Percentiles rank a stretch among this genome's conserved stretches.
phyloP scores from a whole-genome alignment of 192 early-diverging fungal genomes.

The Coemansia asiatica region DNA sequence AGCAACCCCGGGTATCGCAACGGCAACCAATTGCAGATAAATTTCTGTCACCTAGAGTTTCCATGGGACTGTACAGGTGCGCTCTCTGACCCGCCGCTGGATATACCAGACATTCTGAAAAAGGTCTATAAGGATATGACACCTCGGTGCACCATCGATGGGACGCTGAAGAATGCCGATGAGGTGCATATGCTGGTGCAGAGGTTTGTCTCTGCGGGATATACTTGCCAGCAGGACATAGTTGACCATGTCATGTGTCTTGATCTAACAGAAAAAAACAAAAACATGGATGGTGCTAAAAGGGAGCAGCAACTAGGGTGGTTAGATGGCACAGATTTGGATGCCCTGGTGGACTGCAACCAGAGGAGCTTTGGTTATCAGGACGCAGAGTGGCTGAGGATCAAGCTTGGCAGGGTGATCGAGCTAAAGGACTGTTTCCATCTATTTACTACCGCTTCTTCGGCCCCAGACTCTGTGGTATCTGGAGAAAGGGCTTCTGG shows the following conservation, averaged over 20 bases:
- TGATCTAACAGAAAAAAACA: not conserved
- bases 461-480: too few species aligned
- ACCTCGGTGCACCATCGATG: slow-evolving; percentile 29
- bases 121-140: not conserved
- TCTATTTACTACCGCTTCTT: slow-evolving; percentile 1
- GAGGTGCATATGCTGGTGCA: not conserved
- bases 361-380: slow-evolving; percentile 22
- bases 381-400: slow-evolving; percentile 14
- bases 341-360: slow-evolving; percentile 14
- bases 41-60: slow-evolving; percentile 40
- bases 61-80: slow-evolving; percentile 29
- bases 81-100: slow-evolving; percentile 28
- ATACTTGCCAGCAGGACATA: slow-evolving; percentile 10
- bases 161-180: slow-evolving; percentile 12
- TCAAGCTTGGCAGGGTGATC: slow-evolving; percentile 24
- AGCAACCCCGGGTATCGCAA: slow-evolving; percentile 21
- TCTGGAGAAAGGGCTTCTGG: not conserved
- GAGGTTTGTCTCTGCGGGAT: slow-evolving; percentile 16
- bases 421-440: slow-evolving; percentile 5
- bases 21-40: slow-evolving; percentile 29
- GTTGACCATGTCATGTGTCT: slow-evolving; percentile 23
- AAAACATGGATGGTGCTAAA: not conserved
- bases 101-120: slow-evolving; percentile 15
- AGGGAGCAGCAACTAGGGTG: not conserved
- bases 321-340: not conserved